phyloP scores from a whole-genome alignment of 805 yeast genomes.

The Teunomyces stri region DNA sequence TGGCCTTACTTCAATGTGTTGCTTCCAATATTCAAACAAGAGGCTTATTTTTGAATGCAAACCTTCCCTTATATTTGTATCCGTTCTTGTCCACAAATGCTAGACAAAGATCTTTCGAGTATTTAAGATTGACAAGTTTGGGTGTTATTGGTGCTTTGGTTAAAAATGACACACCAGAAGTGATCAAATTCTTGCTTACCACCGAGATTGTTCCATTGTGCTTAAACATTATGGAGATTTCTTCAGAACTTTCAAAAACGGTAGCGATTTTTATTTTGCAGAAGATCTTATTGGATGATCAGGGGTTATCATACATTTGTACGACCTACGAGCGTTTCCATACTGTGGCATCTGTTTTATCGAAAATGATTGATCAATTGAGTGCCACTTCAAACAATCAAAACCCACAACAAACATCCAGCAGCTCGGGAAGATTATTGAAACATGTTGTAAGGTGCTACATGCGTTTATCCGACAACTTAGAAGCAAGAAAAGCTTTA shows the following conservation, averaged over 20 bases:
- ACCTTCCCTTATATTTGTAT: slow-evolving; percentile 86
- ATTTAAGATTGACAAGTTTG: slow-evolving; percentile 83
- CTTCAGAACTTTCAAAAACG: slow-evolving; percentile 90
- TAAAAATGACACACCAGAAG: slow-evolving; percentile 93
- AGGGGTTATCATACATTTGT: slow-evolving; percentile 88
- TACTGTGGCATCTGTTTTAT: slow-evolving; percentile 87
- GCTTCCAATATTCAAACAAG: slow-evolving; percentile 94
- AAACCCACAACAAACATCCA: slow-evolving; percentile 24
- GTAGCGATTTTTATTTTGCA: slow-evolving; percentile 96
- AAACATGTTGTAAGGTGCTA: slow-evolving; percentile 95
- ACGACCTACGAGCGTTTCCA: slow-evolving; percentile 93
- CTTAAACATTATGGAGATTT: slow-evolving; percentile 90
- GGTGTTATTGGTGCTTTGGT: slow-evolving; percentile 98
- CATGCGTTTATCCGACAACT: slow-evolving; percentile 82
- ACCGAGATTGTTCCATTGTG: slow-evolving; percentile 97
- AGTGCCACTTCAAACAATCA: slow-evolving; percentile 51
- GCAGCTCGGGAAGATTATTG: slow-evolving; percentile 71
- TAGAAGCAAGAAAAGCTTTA: slow-evolving; percentile 85
- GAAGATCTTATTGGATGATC: slow-evolving; percentile 86
- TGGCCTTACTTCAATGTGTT: slow-evolving; percentile 92
- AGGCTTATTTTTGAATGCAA: slow-evolving; percentile 79
- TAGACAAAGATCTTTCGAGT: slow-evolving; percentile 90
- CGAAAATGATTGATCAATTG: slow-evolving; percentile 85
- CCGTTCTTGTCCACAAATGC: slow-evolving; percentile 93
- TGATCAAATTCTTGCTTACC: slow-evolving; percentile 84